Evolutionary conservation across 805 yeast species (phyloP).

Genomic region (Saccharomycopsis guyanensis): DNA sequence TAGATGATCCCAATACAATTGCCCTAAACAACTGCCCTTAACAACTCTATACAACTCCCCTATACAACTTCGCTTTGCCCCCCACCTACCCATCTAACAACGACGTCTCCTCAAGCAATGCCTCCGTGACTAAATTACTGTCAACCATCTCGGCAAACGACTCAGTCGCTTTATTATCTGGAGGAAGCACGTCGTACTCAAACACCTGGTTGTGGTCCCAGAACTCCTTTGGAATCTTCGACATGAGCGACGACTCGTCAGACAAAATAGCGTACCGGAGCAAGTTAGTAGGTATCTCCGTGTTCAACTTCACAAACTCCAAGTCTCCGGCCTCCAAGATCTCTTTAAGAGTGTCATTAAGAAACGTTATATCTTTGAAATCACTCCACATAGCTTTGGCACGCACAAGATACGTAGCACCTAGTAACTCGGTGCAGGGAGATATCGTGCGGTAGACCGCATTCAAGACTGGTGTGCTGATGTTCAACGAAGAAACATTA

Average conservation of each 20-base stretch:
- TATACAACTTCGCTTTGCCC: too few relatives aligned
- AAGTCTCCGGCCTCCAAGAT: conserved; percentile 19
- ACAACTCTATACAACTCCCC: too few relatives aligned
- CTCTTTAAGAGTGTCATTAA: conserved; percentile 34
- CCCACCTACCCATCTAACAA: background rate
- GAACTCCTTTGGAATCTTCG: conserved; percentile 51
- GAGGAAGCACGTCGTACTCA: conserved; percentile 72
- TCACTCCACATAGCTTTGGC: conserved; percentile 51
- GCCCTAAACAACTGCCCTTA: too few relatives aligned
- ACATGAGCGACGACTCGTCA: conserved; percentile 65
- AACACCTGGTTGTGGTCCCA: conserved; percentile 57
- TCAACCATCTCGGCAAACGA: conserved; percentile 10
- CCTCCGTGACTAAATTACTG: conserved; percentile 6
- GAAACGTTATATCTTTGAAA: conserved; percentile 37
- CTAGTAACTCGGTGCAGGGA: conserved; percentile 31
- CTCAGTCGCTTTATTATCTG: conserved; percentile 27
- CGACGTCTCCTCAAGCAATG: background rate
- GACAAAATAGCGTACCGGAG: conserved; percentile 62
- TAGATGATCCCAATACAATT: too few relatives aligned
- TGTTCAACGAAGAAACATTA: background rate
- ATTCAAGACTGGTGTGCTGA: background rate
- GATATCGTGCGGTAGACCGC: conserved; percentile 10
- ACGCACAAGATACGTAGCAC: conserved; percentile 54
- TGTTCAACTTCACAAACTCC: conserved; percentile 7
- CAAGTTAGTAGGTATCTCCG: conserved; percentile 48